Conservation (phyloP, 78 protist genomes). For the Emiliania huxleyi region DNA sequence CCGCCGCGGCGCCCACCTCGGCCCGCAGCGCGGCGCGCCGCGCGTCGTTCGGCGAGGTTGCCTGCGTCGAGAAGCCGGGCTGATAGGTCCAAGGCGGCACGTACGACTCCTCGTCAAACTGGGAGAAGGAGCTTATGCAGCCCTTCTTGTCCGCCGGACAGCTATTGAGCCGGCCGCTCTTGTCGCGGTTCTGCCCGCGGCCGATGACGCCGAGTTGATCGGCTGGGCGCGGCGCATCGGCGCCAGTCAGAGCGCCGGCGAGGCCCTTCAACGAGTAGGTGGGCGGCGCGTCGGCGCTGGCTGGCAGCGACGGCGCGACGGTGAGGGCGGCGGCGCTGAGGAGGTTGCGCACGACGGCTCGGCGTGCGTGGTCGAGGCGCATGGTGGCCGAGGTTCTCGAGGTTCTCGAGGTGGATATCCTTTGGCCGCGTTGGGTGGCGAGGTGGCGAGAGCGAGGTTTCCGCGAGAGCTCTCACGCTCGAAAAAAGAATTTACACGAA, state of each 20-base stretch:
- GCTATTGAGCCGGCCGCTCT: not conserved
- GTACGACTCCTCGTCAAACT: not conserved
- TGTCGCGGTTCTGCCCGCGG: not conserved
- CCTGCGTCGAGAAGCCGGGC: not conserved
- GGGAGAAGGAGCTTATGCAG: not conserved
- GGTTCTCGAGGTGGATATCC: too few species aligned
- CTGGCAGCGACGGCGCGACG: too few species aligned
- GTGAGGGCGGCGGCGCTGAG: too few species aligned
- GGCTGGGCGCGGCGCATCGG: not conserved
- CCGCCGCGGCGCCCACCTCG: too few species aligned
- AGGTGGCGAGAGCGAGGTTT: too few species aligned
- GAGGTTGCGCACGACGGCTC: too few species aligned
- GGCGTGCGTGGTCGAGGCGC: too few species aligned
- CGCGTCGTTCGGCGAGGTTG: not conserved
- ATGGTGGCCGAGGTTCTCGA: too few species aligned
- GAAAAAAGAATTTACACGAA: too few species aligned
- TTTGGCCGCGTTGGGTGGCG: too few species aligned
- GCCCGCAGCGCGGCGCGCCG: not conserved
- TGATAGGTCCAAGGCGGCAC: not conserved
- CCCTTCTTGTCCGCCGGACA: conserved; percentile 3
- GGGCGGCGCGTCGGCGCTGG: too few species aligned
- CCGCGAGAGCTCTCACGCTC: too few species aligned
- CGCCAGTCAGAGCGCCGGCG: not conserved
- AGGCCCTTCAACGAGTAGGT: not conserved
- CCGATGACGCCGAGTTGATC: conserved; percentile 1